Evolutionary conservation across 2,329 filamentous ascomycete genomes (phyloP).

Genomic region (Claviceps sp.): DNA sequence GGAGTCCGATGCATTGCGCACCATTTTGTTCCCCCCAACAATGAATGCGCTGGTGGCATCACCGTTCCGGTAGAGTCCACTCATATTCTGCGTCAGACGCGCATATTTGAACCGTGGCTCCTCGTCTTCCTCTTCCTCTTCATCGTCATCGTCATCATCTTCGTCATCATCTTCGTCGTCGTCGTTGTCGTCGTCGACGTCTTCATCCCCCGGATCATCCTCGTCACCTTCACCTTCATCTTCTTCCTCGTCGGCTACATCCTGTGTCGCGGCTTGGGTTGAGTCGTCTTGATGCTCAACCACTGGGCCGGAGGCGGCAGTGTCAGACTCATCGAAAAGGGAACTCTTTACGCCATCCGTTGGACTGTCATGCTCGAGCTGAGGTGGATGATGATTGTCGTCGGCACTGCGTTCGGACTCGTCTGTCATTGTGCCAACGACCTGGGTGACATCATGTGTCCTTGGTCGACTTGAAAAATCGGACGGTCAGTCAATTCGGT

Average conservation of each 20-base stretch:
- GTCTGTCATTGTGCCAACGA: constrained; percentile 6
- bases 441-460: constrained; percentile 3
- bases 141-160: constrained; percentile 51
- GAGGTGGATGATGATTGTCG: background rate
- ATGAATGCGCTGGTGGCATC: constrained; percentile 88
- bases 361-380: background rate
- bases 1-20: constrained; percentile 25
- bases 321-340: background rate
- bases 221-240: constrained; percentile 29
- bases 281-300: background rate
- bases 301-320: background rate
- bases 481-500: background rate
- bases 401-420: constrained; percentile 4
- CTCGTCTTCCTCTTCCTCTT: constrained; percentile 77
- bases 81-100: constrained; percentile 68
- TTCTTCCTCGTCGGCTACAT: constrained; percentile 14
- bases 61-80: constrained; percentile 77
- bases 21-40: constrained; percentile 94
- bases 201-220: constrained; percentile 26
- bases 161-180: constrained; percentile 32
- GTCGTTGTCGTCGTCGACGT: constrained; percentile 21
- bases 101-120: constrained; percentile 92
- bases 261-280: background rate
- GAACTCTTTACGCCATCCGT: background rate
- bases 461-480: background rate